Percentiles rank a stretch among this genome's conserved stretches.
phyloP scores from a whole-genome alignment of 352 stramenopile genomes.

The Phytopythium montanum region DNA sequence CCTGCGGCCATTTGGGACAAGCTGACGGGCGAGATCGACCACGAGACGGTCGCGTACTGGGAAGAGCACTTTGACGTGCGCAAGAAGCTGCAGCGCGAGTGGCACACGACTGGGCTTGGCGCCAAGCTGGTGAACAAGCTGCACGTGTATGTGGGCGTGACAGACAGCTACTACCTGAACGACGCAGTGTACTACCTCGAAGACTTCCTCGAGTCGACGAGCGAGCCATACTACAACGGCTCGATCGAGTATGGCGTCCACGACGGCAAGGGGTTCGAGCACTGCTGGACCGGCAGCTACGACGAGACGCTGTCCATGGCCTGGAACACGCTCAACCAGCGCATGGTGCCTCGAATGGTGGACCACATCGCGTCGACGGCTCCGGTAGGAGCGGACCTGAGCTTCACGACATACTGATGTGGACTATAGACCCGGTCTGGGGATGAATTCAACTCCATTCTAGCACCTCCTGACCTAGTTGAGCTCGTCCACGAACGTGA shows the following conservation, averaged over 20 bases:
- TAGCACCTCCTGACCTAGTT: background rate
- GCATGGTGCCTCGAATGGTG: constrained; percentile 64
- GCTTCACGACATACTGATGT: constrained; percentile 39
- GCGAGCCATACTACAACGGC: constrained; percentile 64
- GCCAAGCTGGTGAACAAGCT: constrained; percentile 74
- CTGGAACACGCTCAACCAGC: constrained; percentile 73
- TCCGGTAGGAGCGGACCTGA: constrained; percentile 38
- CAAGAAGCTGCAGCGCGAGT: constrained; percentile 66
- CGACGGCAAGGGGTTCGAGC: constrained; percentile 64
- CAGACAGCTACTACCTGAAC: constrained; percentile 78
- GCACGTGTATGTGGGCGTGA: constrained; percentile 69
- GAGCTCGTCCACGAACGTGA: constrained; percentile 7
- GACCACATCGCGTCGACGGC: constrained; percentile 52
- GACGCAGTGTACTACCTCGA: constrained; percentile 68
- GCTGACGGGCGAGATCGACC: constrained; percentile 58
- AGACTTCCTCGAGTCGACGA: constrained; percentile 59
- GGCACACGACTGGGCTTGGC: constrained; percentile 39
- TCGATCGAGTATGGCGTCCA: constrained; percentile 67
- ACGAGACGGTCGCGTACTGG: constrained; percentile 56
- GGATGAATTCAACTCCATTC: background rate
- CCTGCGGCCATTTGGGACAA: constrained; percentile 66
- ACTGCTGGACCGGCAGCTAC: constrained; percentile 75
- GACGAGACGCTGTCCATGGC: constrained; percentile 65
- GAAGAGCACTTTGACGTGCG: constrained; percentile 64
- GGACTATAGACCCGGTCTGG: background rate